These are phyloP conservation scores for Rhodomyrtus tomentosa DNA, from an alignment of 345 rosid species.

Conservation along the genomic window DNA sequence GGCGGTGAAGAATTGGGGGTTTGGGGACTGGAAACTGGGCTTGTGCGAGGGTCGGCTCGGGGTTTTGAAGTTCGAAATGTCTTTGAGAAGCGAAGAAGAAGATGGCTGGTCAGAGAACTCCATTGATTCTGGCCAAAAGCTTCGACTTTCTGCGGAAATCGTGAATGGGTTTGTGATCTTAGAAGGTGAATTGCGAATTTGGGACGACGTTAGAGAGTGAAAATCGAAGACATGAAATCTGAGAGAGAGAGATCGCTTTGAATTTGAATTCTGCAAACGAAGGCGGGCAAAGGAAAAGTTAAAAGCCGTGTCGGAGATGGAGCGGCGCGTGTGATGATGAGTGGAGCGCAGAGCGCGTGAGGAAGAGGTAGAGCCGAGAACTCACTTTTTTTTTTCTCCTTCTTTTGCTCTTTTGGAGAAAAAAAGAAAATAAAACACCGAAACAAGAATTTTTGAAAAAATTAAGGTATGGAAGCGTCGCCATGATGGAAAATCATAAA, in stretches of 20 bases:
- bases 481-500: no score
- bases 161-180: not conserved
- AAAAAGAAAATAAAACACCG: not conserved
- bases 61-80: constrained; percentile 81
- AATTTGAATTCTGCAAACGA: not conserved
- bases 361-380: not conserved
- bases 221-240: not conserved
- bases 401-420: not conserved
- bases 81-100: constrained; percentile 34
- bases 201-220: not conserved
- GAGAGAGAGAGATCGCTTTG: not conserved
- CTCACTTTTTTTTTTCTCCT: not conserved
- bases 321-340: not conserved
- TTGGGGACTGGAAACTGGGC: constrained; percentile 33
- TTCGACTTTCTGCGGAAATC: not conserved
- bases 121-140: not conserved
- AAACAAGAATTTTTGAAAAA: not conserved
- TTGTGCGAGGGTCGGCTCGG: constrained; percentile 41
- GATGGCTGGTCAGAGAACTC: not conserved
- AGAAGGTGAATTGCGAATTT: not conserved
- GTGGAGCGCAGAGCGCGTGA: not conserved
- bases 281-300: not conserved
- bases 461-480: no score
- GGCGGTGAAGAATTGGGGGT: constrained; percentile 52
- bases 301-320: not conserved